phyloP scores from a whole-genome alignment of 2,329 filamentous ascomycete species.

The Scedosporium aurantiacum region DNA sequence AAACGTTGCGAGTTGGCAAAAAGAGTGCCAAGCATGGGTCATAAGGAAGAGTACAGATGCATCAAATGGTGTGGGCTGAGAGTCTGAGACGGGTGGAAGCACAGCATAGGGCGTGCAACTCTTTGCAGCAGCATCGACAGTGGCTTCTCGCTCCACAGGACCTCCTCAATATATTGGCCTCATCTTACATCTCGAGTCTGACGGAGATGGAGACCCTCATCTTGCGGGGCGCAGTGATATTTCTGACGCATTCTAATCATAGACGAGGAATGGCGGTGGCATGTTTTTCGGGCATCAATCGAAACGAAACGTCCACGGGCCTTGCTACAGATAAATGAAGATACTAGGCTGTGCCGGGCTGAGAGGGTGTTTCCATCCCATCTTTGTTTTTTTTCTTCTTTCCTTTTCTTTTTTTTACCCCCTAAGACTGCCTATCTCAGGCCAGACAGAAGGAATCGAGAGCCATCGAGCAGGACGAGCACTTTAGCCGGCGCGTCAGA shows the following conservation, averaged over 20 bases:
- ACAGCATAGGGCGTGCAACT: slow-evolving; percentile 1
- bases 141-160: background rate
- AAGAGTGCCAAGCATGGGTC: background rate
- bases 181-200: background rate
- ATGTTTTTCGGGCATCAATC: background rate
- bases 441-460: background rate
- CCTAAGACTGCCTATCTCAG: background rate
- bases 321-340: background rate
- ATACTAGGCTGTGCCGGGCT: background rate
- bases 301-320: background rate
- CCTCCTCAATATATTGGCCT: background rate
- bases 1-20: background rate
- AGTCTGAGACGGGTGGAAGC: background rate
- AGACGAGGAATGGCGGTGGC: background rate
- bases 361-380: background rate
- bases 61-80: background rate
- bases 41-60: background rate
- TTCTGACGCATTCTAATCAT: background rate
- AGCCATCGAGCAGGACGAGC: background rate
- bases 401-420: background rate
- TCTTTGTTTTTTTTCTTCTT: background rate
- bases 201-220: background rate
- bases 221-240: no score
- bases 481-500: background rate
- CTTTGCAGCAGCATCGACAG: background rate